Evolutionary conservation across 2,329 filamentous ascomycete genomes (phyloP), one percentile per base, ranked within the genome.

Genomic region (Pseudodiploospora longispora): DNA sequence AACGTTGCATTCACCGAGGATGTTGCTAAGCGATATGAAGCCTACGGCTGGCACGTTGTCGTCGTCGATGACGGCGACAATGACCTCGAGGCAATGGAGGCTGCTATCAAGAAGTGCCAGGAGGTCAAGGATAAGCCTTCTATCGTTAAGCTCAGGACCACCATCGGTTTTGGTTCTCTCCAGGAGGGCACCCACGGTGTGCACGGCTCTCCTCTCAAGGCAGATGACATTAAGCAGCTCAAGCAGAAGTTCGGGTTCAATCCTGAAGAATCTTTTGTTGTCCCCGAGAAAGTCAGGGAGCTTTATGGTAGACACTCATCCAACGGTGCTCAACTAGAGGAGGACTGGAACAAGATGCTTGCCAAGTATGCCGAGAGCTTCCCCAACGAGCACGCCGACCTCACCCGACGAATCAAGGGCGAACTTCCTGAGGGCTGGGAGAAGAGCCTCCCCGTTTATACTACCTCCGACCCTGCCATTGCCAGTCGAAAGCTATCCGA

Each of bases 1-100:
- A 93, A 93, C 74, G 83, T 80, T 63, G 85, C 93, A 55, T 97
- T 98, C 77, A 98, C 93, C 49, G 93, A 98, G 75, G 90, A 98
- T 59, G 91, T 97, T 50, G 68, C 77, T 60, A 93, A 94, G 80
- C 83, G 91, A 63, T 97, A 97, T 68, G 88, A 97, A 75, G 68
- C 93, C 50, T 98, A 96, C 69, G 93, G 90, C 74, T 98, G 93
- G 93, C 89, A 98, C 71, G 82, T 83, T 49, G 72, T 87, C 63
- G 76, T 77, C 66, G 90, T 98, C 65, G 74, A 83, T 59, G 82
- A 97, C 60, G 93, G 93, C 68, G 87, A 98, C 76, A 69, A 80
- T 66, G 88, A 97, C 70, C 82, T 96, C 46, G 83, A 82, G 55
- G 82, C 69, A 62, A 97, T 98, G 50, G 89, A 95, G 74, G 81